Base-by-base conservation (phyloP, 805 yeast species). In the Metschnikowia colocasiae region DNA sequence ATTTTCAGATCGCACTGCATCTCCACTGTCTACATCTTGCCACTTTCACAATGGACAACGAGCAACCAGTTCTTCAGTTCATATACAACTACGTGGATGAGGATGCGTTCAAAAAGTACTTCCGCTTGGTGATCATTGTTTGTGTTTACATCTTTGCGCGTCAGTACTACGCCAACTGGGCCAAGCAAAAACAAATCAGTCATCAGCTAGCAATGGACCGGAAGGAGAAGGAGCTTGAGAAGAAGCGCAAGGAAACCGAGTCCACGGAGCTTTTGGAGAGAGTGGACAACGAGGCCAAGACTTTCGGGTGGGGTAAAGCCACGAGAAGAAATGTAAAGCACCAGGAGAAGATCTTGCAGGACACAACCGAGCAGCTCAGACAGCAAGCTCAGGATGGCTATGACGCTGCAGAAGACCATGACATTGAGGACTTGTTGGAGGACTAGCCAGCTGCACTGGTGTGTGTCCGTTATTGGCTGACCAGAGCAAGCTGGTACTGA, bases 221-320 rank as follows among this genome's bases (percentile, higher is more conserved):
- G 33, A 64, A 67, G 49, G 72, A 71, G 16, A 75, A 74, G 57
- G 56, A 49, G 38, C 62, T 63, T 37, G 71, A 67, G 34, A 68
- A 68, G 12, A 68, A 63, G 23, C 58, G 60, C 27, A 72, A 67
- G 20, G 67, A 61, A 25, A 58, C 62, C 30, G 37, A 49, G 36
- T 41, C 38, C 31, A 40, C 40, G 16, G 74, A 68, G 26, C 63
- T 71, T 40, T 62, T 69, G 36, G 68, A 68, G 34, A 47, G 54
- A 42, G 61, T 71, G 53, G 59, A 63, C 37, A 41, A 54, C 10
- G 74, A 70, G 54, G 81, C 81, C 30, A 60, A 68, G 32, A 53
- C 73, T 4, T 85, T 85, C 71, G 92, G 94, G 25, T 85, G 90
- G 89, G 94, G 94, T 46, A 86, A 85, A 62, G 75, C 76, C 59